phyloP scores from a whole-genome alignment of 352 stramenopile genomes.

The Saprolegnia parasitica region DNA sequence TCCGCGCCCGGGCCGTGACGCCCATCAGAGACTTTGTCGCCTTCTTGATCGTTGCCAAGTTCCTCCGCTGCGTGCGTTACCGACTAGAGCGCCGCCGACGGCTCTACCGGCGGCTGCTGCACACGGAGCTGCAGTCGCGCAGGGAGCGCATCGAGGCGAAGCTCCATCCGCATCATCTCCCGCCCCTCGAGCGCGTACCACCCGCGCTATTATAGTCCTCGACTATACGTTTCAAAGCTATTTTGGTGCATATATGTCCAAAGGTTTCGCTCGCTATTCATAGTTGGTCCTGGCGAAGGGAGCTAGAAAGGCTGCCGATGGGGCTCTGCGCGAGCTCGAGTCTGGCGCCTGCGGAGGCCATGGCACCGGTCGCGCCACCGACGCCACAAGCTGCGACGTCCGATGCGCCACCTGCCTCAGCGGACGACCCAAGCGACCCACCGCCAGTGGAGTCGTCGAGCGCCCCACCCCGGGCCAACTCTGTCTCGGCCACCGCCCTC shows the following conservation, averaged over 20 bases:
- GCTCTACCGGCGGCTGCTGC: not conserved
- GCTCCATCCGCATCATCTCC: not conserved
- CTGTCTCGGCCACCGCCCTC: no score
- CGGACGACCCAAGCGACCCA: no score
- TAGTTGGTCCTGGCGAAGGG: not conserved
- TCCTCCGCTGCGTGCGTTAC: not conserved
- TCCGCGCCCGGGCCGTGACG: not conserved
- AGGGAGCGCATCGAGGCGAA: not conserved
- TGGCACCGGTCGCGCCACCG: no score
- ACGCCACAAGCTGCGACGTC: no score
- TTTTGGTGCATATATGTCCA: no score
- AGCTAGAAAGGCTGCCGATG: not conserved
- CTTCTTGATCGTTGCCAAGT: not conserved
- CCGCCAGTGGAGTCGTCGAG: no score
- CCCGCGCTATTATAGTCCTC: no score
- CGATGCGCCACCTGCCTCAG: no score
- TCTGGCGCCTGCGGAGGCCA: no score
- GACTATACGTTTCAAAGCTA: no score
- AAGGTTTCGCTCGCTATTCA: not conserved
- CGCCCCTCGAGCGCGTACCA: no score
- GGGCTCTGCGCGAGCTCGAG: not conserved
- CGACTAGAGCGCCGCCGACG: not conserved
- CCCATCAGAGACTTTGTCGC: constrained; percentile 7
- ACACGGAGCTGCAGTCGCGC: not conserved
- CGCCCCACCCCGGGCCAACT: no score